These are phyloP conservation scores for Talaromyces adpressus DNA, from an alignment of 495 filamentous ascomycete genomes.

Conservation along the genomic window DNA sequence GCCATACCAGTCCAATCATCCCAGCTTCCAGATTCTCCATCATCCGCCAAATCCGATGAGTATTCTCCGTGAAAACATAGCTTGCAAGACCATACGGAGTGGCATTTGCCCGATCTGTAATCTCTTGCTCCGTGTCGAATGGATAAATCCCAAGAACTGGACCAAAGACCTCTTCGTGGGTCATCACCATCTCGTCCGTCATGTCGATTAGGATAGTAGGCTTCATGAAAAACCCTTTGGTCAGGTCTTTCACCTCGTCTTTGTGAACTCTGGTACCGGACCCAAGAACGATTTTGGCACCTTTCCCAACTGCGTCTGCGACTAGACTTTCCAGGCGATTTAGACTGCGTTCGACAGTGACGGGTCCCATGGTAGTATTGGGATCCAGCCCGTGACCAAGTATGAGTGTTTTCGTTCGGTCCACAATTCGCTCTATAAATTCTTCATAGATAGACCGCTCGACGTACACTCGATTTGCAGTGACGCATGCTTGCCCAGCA, in stretches of 20 bases:
- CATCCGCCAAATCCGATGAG: slow-evolving; percentile 19
- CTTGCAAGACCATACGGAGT: slow-evolving; percentile 20
- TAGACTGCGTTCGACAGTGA: slow-evolving; percentile 45
- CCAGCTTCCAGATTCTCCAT: slow-evolving; percentile 21
- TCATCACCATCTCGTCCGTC: slow-evolving; percentile 36
- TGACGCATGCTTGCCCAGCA: slow-evolving; percentile 67
- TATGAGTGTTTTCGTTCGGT: slow-evolving; percentile 37
- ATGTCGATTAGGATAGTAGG: slow-evolving; percentile 65
- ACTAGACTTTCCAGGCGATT: slow-evolving; percentile 48
- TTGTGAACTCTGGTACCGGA: slow-evolving; percentile 18
- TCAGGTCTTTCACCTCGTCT: slow-evolving; percentile 15
- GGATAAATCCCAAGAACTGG: slow-evolving; percentile 17
- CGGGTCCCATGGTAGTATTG: slow-evolving; percentile 47
- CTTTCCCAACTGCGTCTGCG: slow-evolving; percentile 44
- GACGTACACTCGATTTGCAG: slow-evolving; percentile 66
- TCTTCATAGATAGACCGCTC: slow-evolving; percentile 49
- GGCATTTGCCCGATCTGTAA: slow-evolving; percentile 19
- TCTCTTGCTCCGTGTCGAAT: slow-evolving; percentile 25
- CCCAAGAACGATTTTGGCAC: slow-evolving; percentile 19
- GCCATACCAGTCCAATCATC: slow-evolving; percentile 25
- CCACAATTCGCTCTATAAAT: slow-evolving; percentile 34
- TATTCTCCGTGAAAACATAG: slow-evolving; percentile 21
- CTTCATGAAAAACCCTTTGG: slow-evolving; percentile 46
- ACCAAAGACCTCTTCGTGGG: slow-evolving; percentile 22
- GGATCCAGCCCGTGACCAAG: slow-evolving; percentile 47